Evolutionary conservation across 768 basidiomycete species (phyloP), one percentile per base, ranked within the genome.

Genomic region (Kwoniella mangroviensis): DNA sequence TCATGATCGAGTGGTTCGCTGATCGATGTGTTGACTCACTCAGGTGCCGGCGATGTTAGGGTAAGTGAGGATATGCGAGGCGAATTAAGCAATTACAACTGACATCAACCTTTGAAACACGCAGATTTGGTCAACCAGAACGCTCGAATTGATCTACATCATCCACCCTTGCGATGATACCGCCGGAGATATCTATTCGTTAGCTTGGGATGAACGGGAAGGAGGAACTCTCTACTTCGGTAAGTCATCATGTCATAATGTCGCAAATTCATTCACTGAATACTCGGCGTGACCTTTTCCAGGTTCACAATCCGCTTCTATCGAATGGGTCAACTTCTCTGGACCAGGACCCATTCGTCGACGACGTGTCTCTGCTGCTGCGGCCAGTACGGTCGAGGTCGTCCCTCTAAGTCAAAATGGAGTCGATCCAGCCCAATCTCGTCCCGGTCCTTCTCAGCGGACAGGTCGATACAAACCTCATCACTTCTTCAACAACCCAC

Each of bases 401-500:
- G 69, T 78, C 4, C 65, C 75, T 10, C 43, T 77, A 57, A 59
- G 52, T 9, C 34, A 42, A 11, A 54, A 69, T 55, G 59, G 68
- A 1, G 55, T 53, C 15, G 63, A 69, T 19, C 68, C 68, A 6
- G 43, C 52, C 2, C 43, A 26, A 49, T 40, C 43, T 52, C 62
- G 51, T 21, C 59, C 67, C 19, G 56, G 64, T n/a, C 61, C 67
- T 19, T 62, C 70, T 2, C 70, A 75, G 40, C 76, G 81, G 0
- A 72, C 78, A 1, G 79, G 78, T 49, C 74, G 79, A 57, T 79
- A 81, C 61, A 76, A 77, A 63, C 81, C 87, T 42, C 93, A 95
- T 85, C 92, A 92, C 72, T 97, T 97, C 84, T 97, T 97, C 78
- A 92, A 94, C 78, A 92, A 91, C 75, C 92, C 93, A 72, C 92